phyloP scores from a whole-genome alignment of 352 stramenopile genomes.

The Phytophthora vignae region DNA sequence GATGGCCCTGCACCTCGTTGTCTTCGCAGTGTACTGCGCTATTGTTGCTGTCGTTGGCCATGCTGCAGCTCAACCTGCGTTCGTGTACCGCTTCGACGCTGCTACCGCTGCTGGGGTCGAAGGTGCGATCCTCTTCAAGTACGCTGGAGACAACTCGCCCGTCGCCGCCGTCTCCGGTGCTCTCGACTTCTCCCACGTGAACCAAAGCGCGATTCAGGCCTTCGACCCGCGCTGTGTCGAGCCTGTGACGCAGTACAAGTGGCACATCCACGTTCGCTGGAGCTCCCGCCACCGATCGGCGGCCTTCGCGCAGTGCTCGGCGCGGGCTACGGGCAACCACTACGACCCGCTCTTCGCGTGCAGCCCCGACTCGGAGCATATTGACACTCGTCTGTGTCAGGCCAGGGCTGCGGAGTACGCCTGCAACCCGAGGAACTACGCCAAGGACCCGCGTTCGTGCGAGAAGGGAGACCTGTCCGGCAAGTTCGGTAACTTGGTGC shows the following conservation, averaged over 20 bases:
- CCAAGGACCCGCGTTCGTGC: conserved; percentile 36
- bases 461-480: conserved; percentile 65
- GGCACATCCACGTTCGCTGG: conserved; percentile 62
- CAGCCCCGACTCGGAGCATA: conserved; percentile 53
- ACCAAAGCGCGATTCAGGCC: conserved; percentile 24
- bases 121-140: conserved; percentile 32
- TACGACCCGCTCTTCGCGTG: conserved; percentile 64
- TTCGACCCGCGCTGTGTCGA: conserved; percentile 37
- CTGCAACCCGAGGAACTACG: conserved; percentile 50
- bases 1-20: conserved; percentile 12
- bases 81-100: conserved; percentile 38
- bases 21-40: conserved; percentile 1
- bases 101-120: conserved; percentile 29
- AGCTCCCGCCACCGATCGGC: conserved; percentile 21
- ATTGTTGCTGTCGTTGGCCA: background rate
- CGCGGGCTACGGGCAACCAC: conserved; percentile 53
- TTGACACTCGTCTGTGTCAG: conserved; percentile 35
- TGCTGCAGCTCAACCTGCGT: conserved; percentile 7
- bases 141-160: conserved; percentile 22
- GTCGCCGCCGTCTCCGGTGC: conserved; percentile 37
- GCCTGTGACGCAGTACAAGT: conserved; percentile 45
- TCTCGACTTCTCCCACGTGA: conserved; percentile 48
- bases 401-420: conserved; percentile 40
- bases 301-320: conserved; percentile 44
- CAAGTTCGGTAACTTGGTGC: conserved; percentile 50